Conservation (phyloP, 1,284 basidiomycete genomes). For the Moniliella sp. region DNA sequence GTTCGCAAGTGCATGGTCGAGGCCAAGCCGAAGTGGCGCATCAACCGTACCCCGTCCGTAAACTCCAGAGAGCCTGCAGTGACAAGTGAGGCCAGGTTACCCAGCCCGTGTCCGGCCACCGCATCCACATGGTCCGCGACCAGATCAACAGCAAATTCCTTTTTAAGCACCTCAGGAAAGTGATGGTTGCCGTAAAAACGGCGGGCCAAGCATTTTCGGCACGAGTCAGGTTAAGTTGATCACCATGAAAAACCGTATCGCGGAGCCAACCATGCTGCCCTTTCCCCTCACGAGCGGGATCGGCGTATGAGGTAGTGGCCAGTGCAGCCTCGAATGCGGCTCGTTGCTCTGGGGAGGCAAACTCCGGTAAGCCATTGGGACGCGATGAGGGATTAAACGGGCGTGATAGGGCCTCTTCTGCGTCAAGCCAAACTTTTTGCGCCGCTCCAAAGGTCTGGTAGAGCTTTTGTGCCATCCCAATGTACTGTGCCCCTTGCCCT, state of each 20-base stretch:
- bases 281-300: slow-evolving; percentile 8
- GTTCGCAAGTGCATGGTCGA: slow-evolving; percentile 13
- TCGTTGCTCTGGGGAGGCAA: too few relatives aligned
- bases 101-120: slow-evolving; percentile 24
- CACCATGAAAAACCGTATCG: slow-evolving; percentile 12
- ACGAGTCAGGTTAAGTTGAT: slow-evolving; percentile 25
- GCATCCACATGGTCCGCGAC: slow-evolving; percentile 17
- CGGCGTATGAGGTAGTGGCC: slow-evolving; percentile 10
- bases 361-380: too few relatives aligned
- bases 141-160: slow-evolving; percentile 24
- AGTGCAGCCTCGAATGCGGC: slow-evolving; percentile 27
- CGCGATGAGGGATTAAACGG: too few relatives aligned
- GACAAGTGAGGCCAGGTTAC: slow-evolving; percentile 26
- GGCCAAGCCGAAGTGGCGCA: slow-evolving; percentile 22
- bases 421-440: slow-evolving; percentile 21
- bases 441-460: slow-evolving; percentile 21
- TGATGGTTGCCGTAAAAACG: slow-evolving; percentile 22
- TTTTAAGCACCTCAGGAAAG: slow-evolving; percentile 23
- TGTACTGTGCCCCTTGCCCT: slow-evolving; percentile 23
- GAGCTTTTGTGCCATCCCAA: slow-evolving; percentile 28
- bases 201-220: slow-evolving; percentile 27
- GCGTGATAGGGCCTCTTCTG: slow-evolving; percentile 25
- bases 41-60: slow-evolving; percentile 17
- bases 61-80: slow-evolving; percentile 12
- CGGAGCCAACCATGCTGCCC: slow-evolving; percentile 10